Conservation (phyloP, 2,329 filamentous ascomycete genomes). For the Colletotrichum gloeosporioides region DNA sequence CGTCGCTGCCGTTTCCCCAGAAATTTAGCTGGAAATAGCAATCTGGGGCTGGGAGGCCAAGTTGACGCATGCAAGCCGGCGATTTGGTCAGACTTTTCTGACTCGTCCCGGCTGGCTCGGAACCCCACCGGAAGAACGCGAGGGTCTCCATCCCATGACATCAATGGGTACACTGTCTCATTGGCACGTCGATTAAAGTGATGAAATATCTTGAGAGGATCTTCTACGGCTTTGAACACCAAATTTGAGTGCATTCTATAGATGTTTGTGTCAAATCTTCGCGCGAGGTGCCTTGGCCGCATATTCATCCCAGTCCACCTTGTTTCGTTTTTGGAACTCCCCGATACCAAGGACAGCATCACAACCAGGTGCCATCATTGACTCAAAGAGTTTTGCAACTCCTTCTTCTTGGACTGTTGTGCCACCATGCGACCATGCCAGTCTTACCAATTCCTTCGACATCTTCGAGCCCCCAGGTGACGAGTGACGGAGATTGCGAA, state of each 20-base stretch:
- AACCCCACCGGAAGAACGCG: neutral
- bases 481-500: neutral
- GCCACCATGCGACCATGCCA: neutral
- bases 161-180: neutral
- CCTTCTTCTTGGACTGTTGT: neutral
- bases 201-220: fast-evolving
- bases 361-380: neutral
- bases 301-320: neutral
- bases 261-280: neutral
- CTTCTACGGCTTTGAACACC: neutral
- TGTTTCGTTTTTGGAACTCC: neutral
- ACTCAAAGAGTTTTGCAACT: neutral
- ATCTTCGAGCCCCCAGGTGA: neutral
- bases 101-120: neutral
- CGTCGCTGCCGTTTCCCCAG: neutral
- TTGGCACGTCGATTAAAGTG: fast-evolving
- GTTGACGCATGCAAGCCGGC: neutral
- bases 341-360: neutral
- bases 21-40: neutral
- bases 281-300: neutral
- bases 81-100: neutral
- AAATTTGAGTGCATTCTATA: neutral
- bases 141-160: neutral
- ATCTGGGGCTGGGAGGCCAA: neutral
- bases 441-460: neutral